Evolutionary conservation across 768 basidiomycete species (phyloP).

Genomic region (Trametes sanguinea): DNA sequence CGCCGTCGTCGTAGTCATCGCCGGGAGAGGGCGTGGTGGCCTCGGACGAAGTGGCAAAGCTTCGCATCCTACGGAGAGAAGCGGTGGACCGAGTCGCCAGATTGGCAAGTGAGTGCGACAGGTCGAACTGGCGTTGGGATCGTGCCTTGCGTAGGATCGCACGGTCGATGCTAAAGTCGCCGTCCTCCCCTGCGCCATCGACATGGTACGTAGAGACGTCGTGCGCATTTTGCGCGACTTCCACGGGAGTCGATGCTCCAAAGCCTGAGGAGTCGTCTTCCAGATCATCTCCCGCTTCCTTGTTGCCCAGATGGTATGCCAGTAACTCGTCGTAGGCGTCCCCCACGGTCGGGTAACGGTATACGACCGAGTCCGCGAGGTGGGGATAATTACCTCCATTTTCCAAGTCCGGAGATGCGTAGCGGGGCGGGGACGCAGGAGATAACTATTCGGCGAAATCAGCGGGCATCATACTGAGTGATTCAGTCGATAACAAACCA

Average conservation of each 20-base stretch:
- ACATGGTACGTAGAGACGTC: conserved; percentile 1
- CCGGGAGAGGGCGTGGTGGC: neutral
- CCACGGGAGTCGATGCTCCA: neutral
- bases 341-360: neutral
- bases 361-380: neutral
- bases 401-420: neutral
- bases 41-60: neutral
- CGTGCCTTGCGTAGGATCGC: conserved; percentile 15
- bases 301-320: conserved; percentile 4
- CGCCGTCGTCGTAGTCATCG: neutral
- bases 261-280: neutral
- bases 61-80: conserved; percentile 1
- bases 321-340: conserved; percentile 7
- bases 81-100: conserved; percentile 11
- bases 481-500: neutral
- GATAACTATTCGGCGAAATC: neutral
- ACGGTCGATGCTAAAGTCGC: conserved; percentile 14
- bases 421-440: neutral
- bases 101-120: conserved; percentile 1
- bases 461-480: neutral
- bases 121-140: conserved; percentile 2
- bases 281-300: neutral
- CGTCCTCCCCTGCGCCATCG: conserved; percentile 9
- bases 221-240: neutral
- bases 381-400: neutral